These are phyloP conservation scores for Eugenia klotzschiana DNA, from an alignment of 441 rosid genomes.

Conservation along the genomic window DNA sequence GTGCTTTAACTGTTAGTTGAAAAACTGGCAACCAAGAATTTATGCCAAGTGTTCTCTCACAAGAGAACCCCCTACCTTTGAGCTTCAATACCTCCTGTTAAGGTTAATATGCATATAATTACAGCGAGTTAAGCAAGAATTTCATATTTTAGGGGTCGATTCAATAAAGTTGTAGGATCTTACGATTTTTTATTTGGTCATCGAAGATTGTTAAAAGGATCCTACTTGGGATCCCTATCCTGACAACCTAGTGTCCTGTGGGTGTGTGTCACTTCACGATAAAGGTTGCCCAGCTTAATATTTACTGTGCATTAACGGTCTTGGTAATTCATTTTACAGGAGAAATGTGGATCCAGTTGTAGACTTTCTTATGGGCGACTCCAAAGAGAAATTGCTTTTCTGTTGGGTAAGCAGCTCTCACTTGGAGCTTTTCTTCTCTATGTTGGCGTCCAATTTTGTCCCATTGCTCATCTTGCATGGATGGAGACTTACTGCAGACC, in stretches of 20 bases:
- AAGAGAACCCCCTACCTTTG: neutral
- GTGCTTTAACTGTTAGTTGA: neutral
- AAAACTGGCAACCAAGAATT: neutral
- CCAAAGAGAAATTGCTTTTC: constrained; percentile 13
- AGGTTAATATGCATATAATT: neutral
- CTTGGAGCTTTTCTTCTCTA: neutral
- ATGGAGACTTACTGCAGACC: neutral
- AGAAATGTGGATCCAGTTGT: constrained; percentile 13
- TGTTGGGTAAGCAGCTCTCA: constrained; percentile 20
- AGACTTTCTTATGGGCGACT: constrained; percentile 8
- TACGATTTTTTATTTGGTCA: neutral
- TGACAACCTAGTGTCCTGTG: neutral
- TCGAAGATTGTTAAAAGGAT: neutral
- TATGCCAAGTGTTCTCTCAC: neutral
- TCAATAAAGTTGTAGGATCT: neutral
- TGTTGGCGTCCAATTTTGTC: neutral
- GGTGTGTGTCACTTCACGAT: neutral
- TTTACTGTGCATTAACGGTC: neutral
- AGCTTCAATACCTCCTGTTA: neutral
- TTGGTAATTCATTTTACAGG: constrained; percentile 11
- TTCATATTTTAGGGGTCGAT: neutral
- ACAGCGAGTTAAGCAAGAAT: neutral
- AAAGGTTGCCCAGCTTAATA: neutral
- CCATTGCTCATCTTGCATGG: neutral
- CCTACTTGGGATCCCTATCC: neutral